Percentiles rank a stretch among this genome's conserved stretches.
Conservation (phyloP, 208 protist species). For the Trypanosoma caninum region DNA sequence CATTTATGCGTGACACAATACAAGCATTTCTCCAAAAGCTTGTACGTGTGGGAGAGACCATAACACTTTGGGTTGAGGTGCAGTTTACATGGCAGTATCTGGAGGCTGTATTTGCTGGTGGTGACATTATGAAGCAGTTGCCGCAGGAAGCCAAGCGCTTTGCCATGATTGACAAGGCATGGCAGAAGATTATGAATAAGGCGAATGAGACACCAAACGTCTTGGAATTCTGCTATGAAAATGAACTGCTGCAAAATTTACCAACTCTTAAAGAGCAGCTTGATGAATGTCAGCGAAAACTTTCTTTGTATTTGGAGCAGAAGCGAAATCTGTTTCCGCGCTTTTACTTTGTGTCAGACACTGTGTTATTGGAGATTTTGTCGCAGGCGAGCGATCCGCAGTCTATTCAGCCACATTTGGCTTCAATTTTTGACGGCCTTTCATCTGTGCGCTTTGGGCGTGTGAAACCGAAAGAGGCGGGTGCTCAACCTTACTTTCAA, state of each 20-base stretch:
- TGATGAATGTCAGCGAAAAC: slow-evolving; percentile 97
- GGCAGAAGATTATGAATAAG: slow-evolving; percentile 97
- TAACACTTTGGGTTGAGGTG: slow-evolving; percentile 92
- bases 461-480: slow-evolving; percentile 89
- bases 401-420: slow-evolving; percentile 93
- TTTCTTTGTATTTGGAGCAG: slow-evolving; percentile 97
- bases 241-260: slow-evolving; percentile 94
- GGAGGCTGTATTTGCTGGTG: slow-evolving; percentile 95
- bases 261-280: slow-evolving; percentile 95
- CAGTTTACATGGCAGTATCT: slow-evolving; percentile 97
- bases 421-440: slow-evolving; percentile 93
- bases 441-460: slow-evolving; percentile 88
- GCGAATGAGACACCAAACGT: slow-evolving; percentile 94
- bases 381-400: slow-evolving; percentile 94
- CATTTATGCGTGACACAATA: slow-evolving; percentile 92
- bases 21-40: slow-evolving; percentile 91
- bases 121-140: slow-evolving; percentile 97
- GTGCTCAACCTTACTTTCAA: slow-evolving; percentile 87
- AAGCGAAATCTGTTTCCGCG: slow-evolving; percentile 97
- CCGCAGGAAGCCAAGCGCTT: slow-evolving; percentile 97
- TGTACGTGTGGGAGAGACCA: slow-evolving; percentile 89
- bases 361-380: slow-evolving; percentile 97
- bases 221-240: slow-evolving; percentile 95
- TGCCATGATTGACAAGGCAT: slow-evolving; percentile 95
- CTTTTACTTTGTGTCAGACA: slow-evolving; percentile 99